Evolutionary conservation across 2,329 filamentous ascomycete genomes (phyloP), one percentile per base, ranked within the genome.

Genomic region (Talaromyces pinophilus): DNA sequence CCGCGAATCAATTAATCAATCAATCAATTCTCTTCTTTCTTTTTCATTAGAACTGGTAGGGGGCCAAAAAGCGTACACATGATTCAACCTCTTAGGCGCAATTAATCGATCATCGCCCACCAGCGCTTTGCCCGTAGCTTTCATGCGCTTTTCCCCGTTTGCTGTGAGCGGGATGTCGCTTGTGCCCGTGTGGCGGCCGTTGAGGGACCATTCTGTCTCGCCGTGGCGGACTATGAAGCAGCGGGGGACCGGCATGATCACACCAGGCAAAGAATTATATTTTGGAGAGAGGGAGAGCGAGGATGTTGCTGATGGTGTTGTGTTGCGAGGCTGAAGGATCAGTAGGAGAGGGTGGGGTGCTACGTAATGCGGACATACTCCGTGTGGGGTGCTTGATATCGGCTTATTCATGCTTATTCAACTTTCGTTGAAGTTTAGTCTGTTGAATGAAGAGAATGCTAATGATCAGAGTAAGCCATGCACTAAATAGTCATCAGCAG

Each of bases 131-230:
- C 93, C 93, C 0, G 94, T 97, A 1, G 90, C 88, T 66, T 81
- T 82, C 67, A 93, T 86, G 67, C 91, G 85, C 77, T 87, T 91
- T 82, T 93, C 91, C 62, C 94, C 94, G 75, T 92, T 90, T 61
- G 84, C 81, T 0, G 93, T 97, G 44, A 97, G 83, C 0, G 92
- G 89, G 3, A 98, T 91, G 74, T 98, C 93, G n/a, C 91, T 91
- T 33, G 83, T 85, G 62, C 93, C 91, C 0, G 94, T 98, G 80
- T 97, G 92, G 62, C 88, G 86, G 65, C 92, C 93, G 71, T 90
- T 90, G 59, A 96, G 87, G 5, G 92, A 96, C 93, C 93, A 98
- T 82, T 96, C 92, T 3, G 93, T 98, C 82, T 97, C 92, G 80
- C 93, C 94, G 76, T 97, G 93, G 72, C 93, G 92, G 76, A 93